Evolutionary conservation across 257 asterid species (phyloP), one percentile per base, ranked within the genome.

Genomic region (Solanum sejunctum): DNA sequence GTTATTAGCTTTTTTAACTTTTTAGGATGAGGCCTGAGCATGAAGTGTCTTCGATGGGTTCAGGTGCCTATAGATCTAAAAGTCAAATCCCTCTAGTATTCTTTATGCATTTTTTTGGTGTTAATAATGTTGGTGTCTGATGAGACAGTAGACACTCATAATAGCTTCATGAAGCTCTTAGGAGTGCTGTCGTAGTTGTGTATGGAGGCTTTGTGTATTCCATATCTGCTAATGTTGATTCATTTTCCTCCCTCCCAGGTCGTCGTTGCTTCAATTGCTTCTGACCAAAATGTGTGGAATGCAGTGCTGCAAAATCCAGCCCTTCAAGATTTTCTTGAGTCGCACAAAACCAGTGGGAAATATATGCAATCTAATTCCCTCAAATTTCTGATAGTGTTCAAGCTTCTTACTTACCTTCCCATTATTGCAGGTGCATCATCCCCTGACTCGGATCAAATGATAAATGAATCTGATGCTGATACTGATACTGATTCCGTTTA

Each of bases 191-290:
- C 28, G 28, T 78, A 2, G 63, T 36, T 26, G 49, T 26, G 26
- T 52, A 16, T 0, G 49, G 49, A 28, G 64, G 64, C 52, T 10
- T 26, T 0, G 49, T 16, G 64, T 82, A 21, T 5, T 49, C 57
- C 12, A 21, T 9, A 64, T 82, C 26, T 64, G 64, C 49, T 49
- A 64, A 17, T 64, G 12, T 26, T 69, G 18, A 10, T 21, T 64
- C 67, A 61, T 21, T 18, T 83, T 52, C 70, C 39, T 20, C 41
- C 0, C 51, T 61, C 21, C 57, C 56, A 85, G 87, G 63, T 8
- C 69, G 69, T 85, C 20, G 87, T 85, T 85, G 87, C 87, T 61
- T 85, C 87, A 12, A 85, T 85, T 85, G 87, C 87, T 51, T 75
- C 54, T 78, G 87, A 85, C 73, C 78, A 55, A 78, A 63, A 60